Conservation (phyloP, 257 asterid genomes). For the Verbascum thapsus region DNA sequence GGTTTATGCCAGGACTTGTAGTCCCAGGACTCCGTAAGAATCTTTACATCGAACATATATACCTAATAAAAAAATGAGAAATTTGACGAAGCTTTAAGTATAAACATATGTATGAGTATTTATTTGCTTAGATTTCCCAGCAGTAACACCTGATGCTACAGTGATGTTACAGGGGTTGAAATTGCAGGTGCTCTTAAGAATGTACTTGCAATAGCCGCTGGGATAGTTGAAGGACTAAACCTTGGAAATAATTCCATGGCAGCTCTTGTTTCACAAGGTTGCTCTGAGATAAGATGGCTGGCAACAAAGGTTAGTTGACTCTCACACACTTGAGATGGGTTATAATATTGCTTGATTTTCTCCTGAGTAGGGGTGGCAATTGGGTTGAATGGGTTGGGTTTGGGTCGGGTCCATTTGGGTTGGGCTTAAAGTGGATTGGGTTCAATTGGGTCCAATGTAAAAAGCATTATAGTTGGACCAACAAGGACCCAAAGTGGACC, state of each 20-base stretch:
- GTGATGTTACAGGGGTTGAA: conserved; percentile 98
- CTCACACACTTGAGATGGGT: background rate
- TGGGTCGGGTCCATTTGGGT: no score
- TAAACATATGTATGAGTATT: background rate
- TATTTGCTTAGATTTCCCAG: conserved; percentile 30
- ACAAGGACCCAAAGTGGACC: no score
- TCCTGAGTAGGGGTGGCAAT: no score
- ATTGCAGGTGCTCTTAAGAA: conserved; percentile 95
- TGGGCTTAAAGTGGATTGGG: no score
- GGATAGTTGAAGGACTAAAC: conserved; percentile 88
- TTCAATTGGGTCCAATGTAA: no score
- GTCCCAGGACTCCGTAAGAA: no score
- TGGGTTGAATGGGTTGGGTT: no score
- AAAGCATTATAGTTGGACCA: no score
- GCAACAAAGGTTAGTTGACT: conserved; percentile 71
- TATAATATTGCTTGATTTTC: background rate
- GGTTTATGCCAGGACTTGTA: no score
- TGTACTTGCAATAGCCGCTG: conserved; percentile 95
- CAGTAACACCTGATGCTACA: conserved; percentile 76
- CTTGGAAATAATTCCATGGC: conserved; percentile 97
- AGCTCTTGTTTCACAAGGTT: conserved; percentile 93
- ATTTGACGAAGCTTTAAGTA: conserved; percentile 3
- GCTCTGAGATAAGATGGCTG: conserved; percentile 95
- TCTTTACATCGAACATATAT: background rate
- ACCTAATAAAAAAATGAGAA: background rate